Evolutionary conservation across 108 stramenopile species (phyloP).

Genomic region (Skeletonema menzelii): DNA sequence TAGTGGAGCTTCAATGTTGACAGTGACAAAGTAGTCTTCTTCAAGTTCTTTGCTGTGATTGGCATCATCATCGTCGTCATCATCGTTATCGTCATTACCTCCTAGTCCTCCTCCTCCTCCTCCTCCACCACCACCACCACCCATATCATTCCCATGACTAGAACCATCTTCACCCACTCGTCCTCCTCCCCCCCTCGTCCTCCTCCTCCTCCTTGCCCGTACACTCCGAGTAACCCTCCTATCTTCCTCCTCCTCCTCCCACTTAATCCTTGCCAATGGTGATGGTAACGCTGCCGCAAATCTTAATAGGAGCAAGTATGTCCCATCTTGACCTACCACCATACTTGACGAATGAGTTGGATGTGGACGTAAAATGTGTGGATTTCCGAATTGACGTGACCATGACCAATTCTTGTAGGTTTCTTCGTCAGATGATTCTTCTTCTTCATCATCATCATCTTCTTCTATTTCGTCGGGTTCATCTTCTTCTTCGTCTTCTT

Average conservation of each 20-base stretch:
- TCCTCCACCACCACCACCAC: not conserved
- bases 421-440: too few species aligned
- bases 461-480: slow-evolving; percentile 6
- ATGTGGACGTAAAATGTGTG: slow-evolving; percentile 37
- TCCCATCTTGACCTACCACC: slow-evolving; percentile 49
- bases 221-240: slow-evolving; percentile 20
- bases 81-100: slow-evolving; percentile 8
- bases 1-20: slow-evolving; percentile 46
- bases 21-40: slow-evolving; percentile 47
- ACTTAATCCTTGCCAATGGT: slow-evolving; percentile 42
- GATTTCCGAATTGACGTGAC: slow-evolving; percentile 46
- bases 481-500: not conserved
- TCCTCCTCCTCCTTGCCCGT: slow-evolving; percentile 1
- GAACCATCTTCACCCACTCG: not conserved
- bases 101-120: not conserved
- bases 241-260: slow-evolving; percentile 49
- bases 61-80: slow-evolving; percentile 2
- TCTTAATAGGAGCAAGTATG: slow-evolving; percentile 32
- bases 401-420: slow-evolving; percentile 48
- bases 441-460: slow-evolving; percentile 18
- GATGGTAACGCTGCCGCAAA: slow-evolving; percentile 40
- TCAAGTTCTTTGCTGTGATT: slow-evolving; percentile 27
- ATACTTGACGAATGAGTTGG: slow-evolving; percentile 40
- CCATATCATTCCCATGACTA: not conserved
- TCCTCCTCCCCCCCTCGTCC: not conserved